A percentile compares a stretch with the other conserved stretches of the same genome.
Evolutionary conservation across 2,329 filamentous ascomycete genomes (phyloP).

Genomic region (Penicillium sp.): DNA sequence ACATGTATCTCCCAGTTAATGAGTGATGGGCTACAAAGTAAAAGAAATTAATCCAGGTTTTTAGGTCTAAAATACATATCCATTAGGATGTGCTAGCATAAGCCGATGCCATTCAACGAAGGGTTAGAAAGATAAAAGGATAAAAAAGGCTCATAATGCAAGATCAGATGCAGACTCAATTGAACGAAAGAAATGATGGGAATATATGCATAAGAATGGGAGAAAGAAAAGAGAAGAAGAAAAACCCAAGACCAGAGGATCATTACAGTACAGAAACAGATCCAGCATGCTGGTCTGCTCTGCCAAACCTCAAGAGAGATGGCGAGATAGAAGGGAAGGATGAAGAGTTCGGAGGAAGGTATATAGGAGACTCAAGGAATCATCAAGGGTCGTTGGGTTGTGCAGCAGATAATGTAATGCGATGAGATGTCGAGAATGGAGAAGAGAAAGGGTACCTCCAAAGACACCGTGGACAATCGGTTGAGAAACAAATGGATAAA

Average conservation of each 20-base stretch:
- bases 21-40: background rate
- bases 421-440: constrained; percentile 8
- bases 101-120: constrained; percentile 6
- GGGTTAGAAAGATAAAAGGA: background rate
- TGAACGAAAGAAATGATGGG: constrained; percentile 5
- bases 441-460: background rate
- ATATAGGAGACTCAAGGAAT: constrained; percentile 12
- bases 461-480: background rate
- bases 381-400: constrained; percentile 17
- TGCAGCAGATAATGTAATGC: background rate
- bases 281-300: constrained; percentile 8
- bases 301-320: constrained; percentile 2
- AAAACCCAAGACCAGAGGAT: constrained; percentile 4
- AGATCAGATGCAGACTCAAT: constrained; percentile 13
- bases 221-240: background rate
- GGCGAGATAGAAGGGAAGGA: background rate
- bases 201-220: constrained; percentile 21
- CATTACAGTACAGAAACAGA: constrained; percentile 18
- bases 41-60: background rate
- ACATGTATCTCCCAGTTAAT: background rate
- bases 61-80: constrained; percentile 5
- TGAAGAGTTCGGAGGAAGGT: background rate
- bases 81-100: constrained; percentile 2
- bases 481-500: background rate
- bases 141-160: constrained; percentile 18